These are phyloP conservation scores for Claviceps sp. DNA, from an alignment of 2,329 filamentous ascomycete genomes.

Conservation along the genomic window DNA sequence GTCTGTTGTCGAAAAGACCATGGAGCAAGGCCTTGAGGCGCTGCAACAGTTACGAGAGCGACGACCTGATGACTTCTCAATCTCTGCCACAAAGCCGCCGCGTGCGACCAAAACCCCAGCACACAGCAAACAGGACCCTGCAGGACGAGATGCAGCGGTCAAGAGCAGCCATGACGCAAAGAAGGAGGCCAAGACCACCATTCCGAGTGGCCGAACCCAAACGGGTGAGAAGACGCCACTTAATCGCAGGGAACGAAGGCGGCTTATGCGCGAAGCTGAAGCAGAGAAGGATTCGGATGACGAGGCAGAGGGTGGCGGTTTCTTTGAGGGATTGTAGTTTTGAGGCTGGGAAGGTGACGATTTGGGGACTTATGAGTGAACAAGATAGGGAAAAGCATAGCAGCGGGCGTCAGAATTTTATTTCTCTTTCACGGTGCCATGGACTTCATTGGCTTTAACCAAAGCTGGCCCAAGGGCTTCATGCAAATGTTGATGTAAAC, in stretches of 20 bases:
- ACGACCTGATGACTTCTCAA: conserved; percentile 13
- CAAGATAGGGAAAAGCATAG: not conserved
- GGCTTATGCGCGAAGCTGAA: conserved; percentile 21
- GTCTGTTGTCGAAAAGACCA: conserved; percentile 50
- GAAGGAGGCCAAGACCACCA: conserved; percentile 9
- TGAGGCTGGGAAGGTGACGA: not conserved
- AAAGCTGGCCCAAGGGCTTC: no score
- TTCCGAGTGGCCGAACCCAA: conserved; percentile 1
- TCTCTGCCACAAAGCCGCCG: conserved; percentile 6
- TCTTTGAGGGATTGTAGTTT: conserved; percentile 25
- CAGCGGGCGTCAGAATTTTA: not conserved
- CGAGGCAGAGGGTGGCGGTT: conserved; percentile 38
- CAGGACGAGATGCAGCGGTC: not conserved
- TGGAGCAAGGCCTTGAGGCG: conserved; percentile 38
- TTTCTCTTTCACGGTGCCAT: not conserved
- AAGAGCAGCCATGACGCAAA: conserved; percentile 10
- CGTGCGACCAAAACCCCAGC: conserved; percentile 1
- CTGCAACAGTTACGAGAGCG: conserved; percentile 45
- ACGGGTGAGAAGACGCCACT: conserved; percentile 14
- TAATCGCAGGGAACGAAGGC: conserved; percentile 24
- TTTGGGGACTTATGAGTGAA: not conserved
- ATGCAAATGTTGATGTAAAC: not conserved
- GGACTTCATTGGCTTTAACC: not conserved
- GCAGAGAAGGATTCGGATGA: conserved; percentile 24
- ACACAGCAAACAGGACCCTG: not conserved